These are phyloP conservation scores for Orbilia quercus DNA, from an alignment of 2,329 filamentous ascomycete genomes.

Conservation along the genomic window DNA sequence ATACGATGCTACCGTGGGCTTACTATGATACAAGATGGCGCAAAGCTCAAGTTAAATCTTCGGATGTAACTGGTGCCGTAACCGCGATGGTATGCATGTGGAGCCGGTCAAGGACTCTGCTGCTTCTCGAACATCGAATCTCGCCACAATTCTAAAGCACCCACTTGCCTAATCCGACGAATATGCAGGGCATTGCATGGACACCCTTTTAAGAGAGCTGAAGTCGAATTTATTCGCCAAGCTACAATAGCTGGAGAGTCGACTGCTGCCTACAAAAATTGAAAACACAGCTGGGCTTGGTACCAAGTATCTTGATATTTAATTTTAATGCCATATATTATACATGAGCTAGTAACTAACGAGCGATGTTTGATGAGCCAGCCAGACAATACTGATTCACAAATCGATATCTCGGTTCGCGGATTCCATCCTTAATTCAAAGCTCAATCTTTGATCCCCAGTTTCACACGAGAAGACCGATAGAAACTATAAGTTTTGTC, in stretches of 20 bases:
- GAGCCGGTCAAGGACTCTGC: not conserved
- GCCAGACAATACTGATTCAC: too few species aligned
- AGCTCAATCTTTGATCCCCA: too few species aligned
- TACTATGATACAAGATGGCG: not conserved
- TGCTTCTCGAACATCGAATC: constrained; percentile 17
- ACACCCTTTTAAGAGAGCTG: not conserved
- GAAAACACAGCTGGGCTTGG: too few species aligned
- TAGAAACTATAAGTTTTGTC: too few species aligned
- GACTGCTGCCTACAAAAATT: constrained; percentile 3
- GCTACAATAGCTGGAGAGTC: not conserved
- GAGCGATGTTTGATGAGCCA: too few species aligned
- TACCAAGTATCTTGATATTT: too few species aligned
- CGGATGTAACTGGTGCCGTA: not conserved
- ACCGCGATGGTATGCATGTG: not conserved
- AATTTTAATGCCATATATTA: too few species aligned
- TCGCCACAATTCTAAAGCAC: not conserved
- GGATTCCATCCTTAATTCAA: too few species aligned
- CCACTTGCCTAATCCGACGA: constrained; percentile 8
- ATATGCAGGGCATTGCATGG: not conserved
- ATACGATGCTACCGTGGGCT: not conserved
- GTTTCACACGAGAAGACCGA: too few species aligned
- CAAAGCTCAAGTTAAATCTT: not conserved
- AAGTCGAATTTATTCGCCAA: not conserved
- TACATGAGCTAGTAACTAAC: too few species aligned
- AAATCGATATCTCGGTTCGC: too few species aligned